Evolutionary conservation across 768 basidiomycete species (phyloP).

Genomic region (Mycena alexandri): DNA sequence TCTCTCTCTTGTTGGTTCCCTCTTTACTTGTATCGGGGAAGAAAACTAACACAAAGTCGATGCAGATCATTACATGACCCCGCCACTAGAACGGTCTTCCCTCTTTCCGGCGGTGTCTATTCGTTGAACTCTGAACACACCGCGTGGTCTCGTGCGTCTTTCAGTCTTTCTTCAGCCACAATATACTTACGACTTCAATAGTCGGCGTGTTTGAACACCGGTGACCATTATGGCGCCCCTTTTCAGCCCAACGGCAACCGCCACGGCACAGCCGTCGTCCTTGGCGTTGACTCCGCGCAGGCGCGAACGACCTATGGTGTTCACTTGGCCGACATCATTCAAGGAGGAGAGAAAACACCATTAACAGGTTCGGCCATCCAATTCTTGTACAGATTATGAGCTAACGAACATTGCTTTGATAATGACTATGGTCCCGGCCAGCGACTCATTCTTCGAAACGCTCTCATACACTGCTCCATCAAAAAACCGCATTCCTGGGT

Average conservation of each 20-base stretch:
- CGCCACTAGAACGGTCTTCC: constrained; percentile 75
- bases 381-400: not conserved
- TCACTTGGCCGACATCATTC: not conserved
- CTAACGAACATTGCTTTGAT: not conserved
- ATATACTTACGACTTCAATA: not conserved
- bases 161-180: constrained; percentile 23
- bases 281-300: not conserved
- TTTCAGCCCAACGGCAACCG: no score
- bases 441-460: not conserved
- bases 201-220: constrained; percentile 9
- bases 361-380: not conserved
- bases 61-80: constrained; percentile 46
- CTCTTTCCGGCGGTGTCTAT: constrained; percentile 72
- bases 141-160: constrained; percentile 65
- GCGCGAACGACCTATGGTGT: not conserved
- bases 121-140: constrained; percentile 76
- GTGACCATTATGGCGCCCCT: no score
- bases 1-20: no score
- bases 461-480: not conserved
- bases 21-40: no score
- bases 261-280: not conserved
- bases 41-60: no score
- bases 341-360: not conserved
- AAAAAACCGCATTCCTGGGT: not conserved
- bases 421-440: not conserved